phyloP scores from a whole-genome alignment of 2,329 filamentous ascomycete species.

The Scytalidium sp. region DNA sequence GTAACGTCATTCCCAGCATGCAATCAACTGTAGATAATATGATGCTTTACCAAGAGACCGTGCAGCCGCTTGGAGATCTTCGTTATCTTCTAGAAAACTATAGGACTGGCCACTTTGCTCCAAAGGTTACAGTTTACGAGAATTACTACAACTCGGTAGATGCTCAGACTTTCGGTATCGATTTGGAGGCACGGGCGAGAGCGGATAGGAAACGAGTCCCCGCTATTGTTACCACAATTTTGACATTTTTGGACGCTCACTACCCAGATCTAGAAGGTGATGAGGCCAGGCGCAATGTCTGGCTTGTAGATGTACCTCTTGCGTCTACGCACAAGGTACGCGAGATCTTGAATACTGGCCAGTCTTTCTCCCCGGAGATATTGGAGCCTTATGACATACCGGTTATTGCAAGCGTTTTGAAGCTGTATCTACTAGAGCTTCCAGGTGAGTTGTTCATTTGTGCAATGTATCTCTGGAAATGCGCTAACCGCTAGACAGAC shows the following conservation, averaged over 20 bases:
- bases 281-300: slow-evolving; percentile 86
- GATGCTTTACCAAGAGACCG: slow-evolving; percentile 98
- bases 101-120: slow-evolving; percentile 87
- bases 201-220: slow-evolving; percentile 96
- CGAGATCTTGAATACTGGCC: slow-evolving; percentile 81
- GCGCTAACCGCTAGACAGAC: slow-evolving; percentile 51
- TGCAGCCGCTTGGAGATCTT: slow-evolving; percentile 88
- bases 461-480: not conserved
- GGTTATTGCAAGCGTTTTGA: slow-evolving; percentile 87
- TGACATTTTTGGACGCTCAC: slow-evolving; percentile 94
- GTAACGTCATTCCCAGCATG: slow-evolving; percentile 94
- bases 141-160: slow-evolving; percentile 99
- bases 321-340: slow-evolving; percentile 81
- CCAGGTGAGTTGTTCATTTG: slow-evolving; percentile 65
- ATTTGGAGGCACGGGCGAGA: slow-evolving; percentile 90
- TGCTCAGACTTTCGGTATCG: slow-evolving; percentile 96
- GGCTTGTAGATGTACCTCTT: slow-evolving; percentile 90
- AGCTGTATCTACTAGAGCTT: slow-evolving; percentile 91
- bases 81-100: slow-evolving; percentile 96
- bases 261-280: slow-evolving; percentile 98
- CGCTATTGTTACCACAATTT: slow-evolving; percentile 83
- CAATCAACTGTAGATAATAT: slow-evolving; percentile 97
- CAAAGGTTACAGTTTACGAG: slow-evolving; percentile 89
- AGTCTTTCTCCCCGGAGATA: slow-evolving; percentile 69
- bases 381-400: slow-evolving; percentile 90